Base-by-base conservation (phyloP, 352 stramenopile genomes). In the Pythium monospermum region DNA sequence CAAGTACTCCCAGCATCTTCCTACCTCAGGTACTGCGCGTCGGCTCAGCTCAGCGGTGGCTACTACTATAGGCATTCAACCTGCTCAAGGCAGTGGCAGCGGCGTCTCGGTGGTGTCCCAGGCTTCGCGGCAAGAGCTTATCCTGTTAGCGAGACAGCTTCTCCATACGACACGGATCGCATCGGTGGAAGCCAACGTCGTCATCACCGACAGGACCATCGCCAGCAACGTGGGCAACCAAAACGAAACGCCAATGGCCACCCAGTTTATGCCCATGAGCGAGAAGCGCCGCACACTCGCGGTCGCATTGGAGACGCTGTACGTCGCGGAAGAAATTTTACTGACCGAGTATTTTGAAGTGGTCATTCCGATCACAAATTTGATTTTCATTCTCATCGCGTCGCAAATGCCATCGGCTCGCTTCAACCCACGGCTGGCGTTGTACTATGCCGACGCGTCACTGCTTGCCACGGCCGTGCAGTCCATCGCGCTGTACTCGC, bases 401-500 rank as follows among this genome's bases (percentile, higher is more conserved):
- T 13, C 30, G 7, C 30, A 35, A 13, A 13, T 35, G 30, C 13
- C 42, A 28, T 59, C 43, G 6, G 51, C 51, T n/a, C 31, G 41
- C n/a, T 59, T 39, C 25, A 51, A 59, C 51, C 26, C 31, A 13
- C 22, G 23, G 5, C 51, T 59, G 15, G 41, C 15, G 1, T 15
- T 13, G 4, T 45, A 46, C 28, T 6, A 36, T 10, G 13, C 18
- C 15, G 36, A 49, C n/a, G 16, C 6, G 2, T 1, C 13, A 8
- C 0, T n/a, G 4, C 26, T 54, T 4, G 1, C 7, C 8, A 15
- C 16, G 0, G 39, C 27, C 4, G 4, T 48, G 10, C 31, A 41
- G 25, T 57, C 46, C 11, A 37, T 57, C 7, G 12, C 32, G 19
- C 21, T 57, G 25, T 62, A 62, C 28, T 38, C 37, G 16, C 4